phyloP scores from a whole-genome alignment of 768 basidiomycete genomes.

The Polyporus arcularius region DNA sequence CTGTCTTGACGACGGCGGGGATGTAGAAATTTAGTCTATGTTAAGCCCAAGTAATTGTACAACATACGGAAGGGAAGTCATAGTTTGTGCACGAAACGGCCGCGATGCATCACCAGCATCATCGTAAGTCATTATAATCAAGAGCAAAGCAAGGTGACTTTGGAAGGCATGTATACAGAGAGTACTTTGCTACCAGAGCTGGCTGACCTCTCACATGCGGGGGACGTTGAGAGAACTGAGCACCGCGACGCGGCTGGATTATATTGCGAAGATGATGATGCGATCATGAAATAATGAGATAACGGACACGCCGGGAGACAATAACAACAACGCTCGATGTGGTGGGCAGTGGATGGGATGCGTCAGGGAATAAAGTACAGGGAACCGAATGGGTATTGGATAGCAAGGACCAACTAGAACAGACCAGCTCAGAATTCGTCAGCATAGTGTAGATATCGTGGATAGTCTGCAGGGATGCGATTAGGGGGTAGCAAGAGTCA shows the following conservation, averaged over 20 bases:
- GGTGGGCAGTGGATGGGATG: slow-evolving; percentile 15
- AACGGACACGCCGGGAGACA: slow-evolving; percentile 9
- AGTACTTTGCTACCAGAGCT: too few species aligned
- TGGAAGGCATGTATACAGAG: not conserved
- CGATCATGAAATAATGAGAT: slow-evolving; percentile 18
- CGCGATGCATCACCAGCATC: too few species aligned
- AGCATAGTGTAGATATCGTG: slow-evolving; percentile 28
- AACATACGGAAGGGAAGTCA: not conserved
- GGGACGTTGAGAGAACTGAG: not conserved
- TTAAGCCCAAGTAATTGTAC: not conserved
- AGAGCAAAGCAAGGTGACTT: not conserved
- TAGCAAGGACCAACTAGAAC: slow-evolving; percentile 24
- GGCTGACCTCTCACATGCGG: not conserved
- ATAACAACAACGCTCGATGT: slow-evolving; percentile 23
- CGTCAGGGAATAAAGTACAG: slow-evolving; percentile 28
- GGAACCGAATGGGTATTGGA: slow-evolving; percentile 27
- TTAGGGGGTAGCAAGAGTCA: slow-evolving; percentile 20
- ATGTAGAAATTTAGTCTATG: slow-evolving; percentile 45
- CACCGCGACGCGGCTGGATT: slow-evolving; percentile 18
- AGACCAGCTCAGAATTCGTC: slow-evolving; percentile 30
- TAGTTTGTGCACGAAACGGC: too few species aligned
- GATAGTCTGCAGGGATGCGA: slow-evolving; percentile 32
- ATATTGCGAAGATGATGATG: slow-evolving; percentile 25
- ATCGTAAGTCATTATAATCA: too few species aligned
- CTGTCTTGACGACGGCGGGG: slow-evolving; percentile 52